phyloP scores from a whole-genome alignment of 163 green algal species.

The Coccomyxa subellipsoidea region DNA sequence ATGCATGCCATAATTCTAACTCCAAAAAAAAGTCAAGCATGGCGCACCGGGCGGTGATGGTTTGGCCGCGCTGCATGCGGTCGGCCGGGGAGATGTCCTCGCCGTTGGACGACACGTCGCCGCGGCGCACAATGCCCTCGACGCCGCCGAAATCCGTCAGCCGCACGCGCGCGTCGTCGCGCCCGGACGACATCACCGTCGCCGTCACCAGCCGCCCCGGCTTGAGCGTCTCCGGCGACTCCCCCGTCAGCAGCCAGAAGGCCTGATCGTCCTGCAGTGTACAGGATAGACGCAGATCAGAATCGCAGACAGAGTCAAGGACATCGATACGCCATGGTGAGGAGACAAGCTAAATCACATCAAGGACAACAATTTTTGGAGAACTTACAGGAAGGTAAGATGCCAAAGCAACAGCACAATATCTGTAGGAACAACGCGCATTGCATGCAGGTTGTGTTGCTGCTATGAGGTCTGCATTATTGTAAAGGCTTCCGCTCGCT shows the following conservation, averaged over 20 bases:
- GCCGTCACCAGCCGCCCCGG: constrained; percentile 57
- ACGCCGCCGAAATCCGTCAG: constrained; percentile 41
- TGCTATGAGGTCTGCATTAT: neutral
- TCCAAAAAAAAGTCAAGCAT: neutral
- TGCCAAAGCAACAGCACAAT: no score
- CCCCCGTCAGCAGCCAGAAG: constrained; percentile 52
- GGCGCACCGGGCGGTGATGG: constrained; percentile 27
- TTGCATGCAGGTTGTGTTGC: no score
- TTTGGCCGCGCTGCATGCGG: constrained; percentile 31
- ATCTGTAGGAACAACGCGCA: no score
- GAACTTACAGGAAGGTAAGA: no score
- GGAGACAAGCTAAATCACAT: no score
- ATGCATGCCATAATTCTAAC: no score
- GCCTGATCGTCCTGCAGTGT: constrained; percentile 34
- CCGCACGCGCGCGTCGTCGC: constrained; percentile 8
- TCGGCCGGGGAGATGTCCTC: constrained; percentile 35
- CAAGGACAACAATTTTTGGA: no score
- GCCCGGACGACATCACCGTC: constrained; percentile 21
- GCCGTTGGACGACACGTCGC: neutral
- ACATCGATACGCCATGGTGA: no score
- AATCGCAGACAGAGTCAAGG: no score
- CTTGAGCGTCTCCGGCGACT: constrained; percentile 52
- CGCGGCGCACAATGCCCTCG: constrained; percentile 34
- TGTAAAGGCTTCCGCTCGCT: neutral
- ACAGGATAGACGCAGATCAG: no score